Base-by-base conservation (phyloP, 106 monocot genomes). In the Dioscorea alata region DNA sequence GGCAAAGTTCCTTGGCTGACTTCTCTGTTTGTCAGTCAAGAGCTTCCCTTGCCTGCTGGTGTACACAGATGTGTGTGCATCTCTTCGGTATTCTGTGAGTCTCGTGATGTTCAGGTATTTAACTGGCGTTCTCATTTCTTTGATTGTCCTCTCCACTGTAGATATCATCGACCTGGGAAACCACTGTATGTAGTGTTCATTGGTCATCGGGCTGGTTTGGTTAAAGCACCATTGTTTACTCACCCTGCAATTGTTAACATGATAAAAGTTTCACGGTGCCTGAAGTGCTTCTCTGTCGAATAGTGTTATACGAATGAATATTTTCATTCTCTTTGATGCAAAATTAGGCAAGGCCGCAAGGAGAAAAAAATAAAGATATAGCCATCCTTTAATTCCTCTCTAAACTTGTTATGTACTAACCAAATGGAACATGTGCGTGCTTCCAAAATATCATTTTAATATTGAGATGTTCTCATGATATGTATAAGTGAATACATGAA, bases 161-260 rank as follows among this genome's bases (percentile, higher is more conserved):
- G 66, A 62, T 12, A 64, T 33, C 72, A 85, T 64, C 10, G 75
- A 53, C 33, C 57, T 65, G 6, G 78, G 81, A 69, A 81, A 85
- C 48, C 48, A 68, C 13, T 69, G 71, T 19, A 35, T 28, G 31
- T 78, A 75, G 14, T 42, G 63, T 20, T 78, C 78, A 13, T 71
- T 59, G 24, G 71, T 64, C 58, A 85, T 63, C 2, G 77, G 81
- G 3, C 57, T 19, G 1, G 68, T 75, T 50, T 85, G 74, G 69
- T 85, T 85, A 69, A 78, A 71, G 71, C 81, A 85, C 80, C 85
- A 85, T 1, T 76, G 75, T 6, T 70, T n/a, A 65, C 70, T 78
- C 19, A 23, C 34, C 56, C 81, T 85, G 81, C 67, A 78, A 25
- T 13, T 53, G 15, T 5, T 54, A 8, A 54, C 28, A 54, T 19